Conservation (phyloP, 2,329 filamentous ascomycete species). For the Trichoderma pleuroti region DNA sequence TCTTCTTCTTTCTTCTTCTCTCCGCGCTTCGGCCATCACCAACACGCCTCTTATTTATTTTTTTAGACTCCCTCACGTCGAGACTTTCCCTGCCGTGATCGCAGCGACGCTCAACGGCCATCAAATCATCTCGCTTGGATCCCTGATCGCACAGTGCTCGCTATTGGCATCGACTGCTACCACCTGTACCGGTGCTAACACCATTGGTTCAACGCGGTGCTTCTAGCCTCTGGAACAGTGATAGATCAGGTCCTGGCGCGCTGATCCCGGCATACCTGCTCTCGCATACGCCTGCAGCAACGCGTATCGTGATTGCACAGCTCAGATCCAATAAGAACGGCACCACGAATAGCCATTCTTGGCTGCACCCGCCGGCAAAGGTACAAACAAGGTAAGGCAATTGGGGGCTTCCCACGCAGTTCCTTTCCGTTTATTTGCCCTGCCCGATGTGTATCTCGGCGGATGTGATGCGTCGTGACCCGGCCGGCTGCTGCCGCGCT, state of each 20-base stretch:
- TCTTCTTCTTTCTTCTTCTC: not conserved
- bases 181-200: not conserved
- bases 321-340: not conserved
- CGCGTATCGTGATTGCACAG: conserved; percentile 3
- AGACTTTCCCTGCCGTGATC: not conserved
- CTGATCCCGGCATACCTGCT: not conserved
- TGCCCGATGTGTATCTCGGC: not conserved
- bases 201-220: not conserved
- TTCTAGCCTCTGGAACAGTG: not conserved
- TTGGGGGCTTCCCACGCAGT: not conserved
- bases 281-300: conserved; percentile 1
- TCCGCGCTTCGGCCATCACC: not conserved
- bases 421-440: not conserved
- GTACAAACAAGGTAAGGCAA: not conserved
- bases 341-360: not conserved
- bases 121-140: not conserved
- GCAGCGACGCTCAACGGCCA: not conserved
- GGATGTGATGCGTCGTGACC: not conserved
- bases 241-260: not conserved
- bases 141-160: not conserved
- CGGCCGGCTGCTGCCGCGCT: not conserved
- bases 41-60: not conserved
- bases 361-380: not conserved
- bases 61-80: not conserved
- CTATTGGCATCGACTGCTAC: not conserved